phyloP scores from a whole-genome alignment of 2,329 filamentous ascomycete genomes.

The Alternaria novae-zelandiae region DNA sequence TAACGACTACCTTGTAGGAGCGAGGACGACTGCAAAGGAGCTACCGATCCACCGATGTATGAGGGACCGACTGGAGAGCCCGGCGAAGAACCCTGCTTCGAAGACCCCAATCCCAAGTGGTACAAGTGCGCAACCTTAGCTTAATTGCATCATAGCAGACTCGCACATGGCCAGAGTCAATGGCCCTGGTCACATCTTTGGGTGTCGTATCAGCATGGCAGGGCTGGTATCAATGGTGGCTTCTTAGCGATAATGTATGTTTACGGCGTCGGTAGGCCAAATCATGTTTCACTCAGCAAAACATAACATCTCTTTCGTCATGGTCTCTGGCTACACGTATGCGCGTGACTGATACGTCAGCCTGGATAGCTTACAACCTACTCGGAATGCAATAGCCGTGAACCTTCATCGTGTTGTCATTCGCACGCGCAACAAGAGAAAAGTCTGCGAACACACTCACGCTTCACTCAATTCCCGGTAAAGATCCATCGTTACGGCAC shows the following conservation, averaged over 20 bases:
- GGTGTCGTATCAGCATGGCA: not conserved
- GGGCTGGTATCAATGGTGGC: too few species aligned
- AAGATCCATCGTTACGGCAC: not conserved
- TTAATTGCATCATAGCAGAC: not conserved
- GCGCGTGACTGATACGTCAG: not conserved
- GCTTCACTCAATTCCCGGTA: fast-evolving
- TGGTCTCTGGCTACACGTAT: not conserved
- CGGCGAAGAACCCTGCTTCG: constrained; percentile 14
- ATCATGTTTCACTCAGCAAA: not conserved
- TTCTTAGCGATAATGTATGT: too few species aligned
- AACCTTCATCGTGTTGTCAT: not conserved
- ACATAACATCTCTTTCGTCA: not conserved
- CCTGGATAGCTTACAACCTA: not conserved
- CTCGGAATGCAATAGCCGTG: not conserved
- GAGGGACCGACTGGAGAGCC: constrained; percentile 8
- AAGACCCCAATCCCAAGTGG: constrained; percentile 19
- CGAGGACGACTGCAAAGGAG: constrained; percentile 6
- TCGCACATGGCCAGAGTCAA: not conserved
- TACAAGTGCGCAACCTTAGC: constrained; percentile 12
- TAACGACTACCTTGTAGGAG: not conserved
- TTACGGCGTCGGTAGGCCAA: not conserved
- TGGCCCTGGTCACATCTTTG: too few species aligned
- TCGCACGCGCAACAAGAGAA: not conserved
- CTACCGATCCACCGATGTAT: not conserved
- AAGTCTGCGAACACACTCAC: not conserved